phyloP scores from a whole-genome alignment of 179 eudicot species.

The Beta corolliflora region DNA sequence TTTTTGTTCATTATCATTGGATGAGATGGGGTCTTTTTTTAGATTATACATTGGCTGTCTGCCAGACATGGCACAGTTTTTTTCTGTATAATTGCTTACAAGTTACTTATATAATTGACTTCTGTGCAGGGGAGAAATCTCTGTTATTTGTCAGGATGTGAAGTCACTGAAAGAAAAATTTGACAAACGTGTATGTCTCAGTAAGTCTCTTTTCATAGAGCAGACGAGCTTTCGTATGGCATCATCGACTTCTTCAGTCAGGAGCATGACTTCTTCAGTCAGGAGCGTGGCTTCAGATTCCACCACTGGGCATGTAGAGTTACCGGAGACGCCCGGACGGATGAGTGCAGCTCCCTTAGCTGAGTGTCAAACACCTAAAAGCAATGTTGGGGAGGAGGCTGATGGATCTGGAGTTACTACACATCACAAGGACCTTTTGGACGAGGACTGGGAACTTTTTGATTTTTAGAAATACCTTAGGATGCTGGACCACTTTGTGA shows the following conservation, averaged over 20 bases:
- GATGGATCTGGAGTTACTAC: slow-evolving; percentile 6
- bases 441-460: slow-evolving; percentile 45
- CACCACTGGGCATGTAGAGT: slow-evolving; percentile 30
- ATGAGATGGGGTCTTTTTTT: background rate
- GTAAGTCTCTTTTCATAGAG: slow-evolving; percentile 56
- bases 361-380: slow-evolving; percentile 29
- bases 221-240: slow-evolving; percentile 56
- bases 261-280: slow-evolving; percentile 43
- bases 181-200: slow-evolving; percentile 52
- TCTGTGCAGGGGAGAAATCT: slow-evolving; percentile 80
- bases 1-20: background rate
- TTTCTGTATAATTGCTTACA: background rate
- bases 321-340: slow-evolving; percentile 24
- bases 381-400: slow-evolving; percentile 23
- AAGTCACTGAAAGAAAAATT: slow-evolving; percentile 70
- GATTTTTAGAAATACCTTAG: slow-evolving; percentile 17
- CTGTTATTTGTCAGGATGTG: slow-evolving; percentile 80
- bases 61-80: background rate
- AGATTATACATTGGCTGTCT: background rate
- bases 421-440: slow-evolving; percentile 22
- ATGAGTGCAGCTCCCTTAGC: slow-evolving; percentile 22
- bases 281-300: slow-evolving; percentile 30
- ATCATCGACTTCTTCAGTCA: slow-evolving; percentile 59
- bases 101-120: background rate
- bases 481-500: background rate